These are phyloP conservation scores for Neurospora sp. DNA, from an alignment of 495 filamentous ascomycete species.

Conservation along the genomic window DNA sequence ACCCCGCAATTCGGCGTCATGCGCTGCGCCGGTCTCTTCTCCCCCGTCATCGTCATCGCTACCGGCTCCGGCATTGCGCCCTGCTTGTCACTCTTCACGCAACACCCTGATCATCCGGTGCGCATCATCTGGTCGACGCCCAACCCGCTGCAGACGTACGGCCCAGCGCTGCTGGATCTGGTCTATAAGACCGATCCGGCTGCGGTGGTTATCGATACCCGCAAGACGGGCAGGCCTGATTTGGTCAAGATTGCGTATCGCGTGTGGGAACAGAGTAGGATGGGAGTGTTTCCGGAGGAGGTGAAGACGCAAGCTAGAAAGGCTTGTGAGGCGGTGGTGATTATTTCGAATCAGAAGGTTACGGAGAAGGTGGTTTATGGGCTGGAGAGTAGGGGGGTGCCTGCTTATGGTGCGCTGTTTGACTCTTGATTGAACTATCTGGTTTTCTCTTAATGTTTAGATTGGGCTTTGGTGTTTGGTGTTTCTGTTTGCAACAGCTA, in stretches of 20 bases:
- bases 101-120: constrained; percentile 26
- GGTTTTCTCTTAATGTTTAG: too few species aligned
- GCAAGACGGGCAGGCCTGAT: constrained; percentile 34
- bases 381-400: constrained; percentile 56
- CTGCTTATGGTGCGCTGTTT: constrained; percentile 72
- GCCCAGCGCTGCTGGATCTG: constrained; percentile 30
- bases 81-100: constrained; percentile 41
- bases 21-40: constrained; percentile 61
- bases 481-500: background rate
- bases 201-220: constrained; percentile 42
- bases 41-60: constrained; percentile 59
- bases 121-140: constrained; percentile 43
- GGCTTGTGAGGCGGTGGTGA: constrained; percentile 56
- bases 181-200: constrained; percentile 35
- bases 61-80: constrained; percentile 80
- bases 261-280: constrained; percentile 41
- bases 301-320: constrained; percentile 47
- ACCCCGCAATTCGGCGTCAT: constrained; percentile 57
- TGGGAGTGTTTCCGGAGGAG: constrained; percentile 50
- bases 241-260: constrained; percentile 48
- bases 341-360: constrained; percentile 65
- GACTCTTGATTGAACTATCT: too few species aligned
- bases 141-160: constrained; percentile 35
- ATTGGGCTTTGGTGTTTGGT: background rate
- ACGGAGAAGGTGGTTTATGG: constrained; percentile 66